Evolutionary conservation across 2,329 filamentous ascomycete species (phyloP).

Genomic region (Myriosclerotinia curreyana): DNA sequence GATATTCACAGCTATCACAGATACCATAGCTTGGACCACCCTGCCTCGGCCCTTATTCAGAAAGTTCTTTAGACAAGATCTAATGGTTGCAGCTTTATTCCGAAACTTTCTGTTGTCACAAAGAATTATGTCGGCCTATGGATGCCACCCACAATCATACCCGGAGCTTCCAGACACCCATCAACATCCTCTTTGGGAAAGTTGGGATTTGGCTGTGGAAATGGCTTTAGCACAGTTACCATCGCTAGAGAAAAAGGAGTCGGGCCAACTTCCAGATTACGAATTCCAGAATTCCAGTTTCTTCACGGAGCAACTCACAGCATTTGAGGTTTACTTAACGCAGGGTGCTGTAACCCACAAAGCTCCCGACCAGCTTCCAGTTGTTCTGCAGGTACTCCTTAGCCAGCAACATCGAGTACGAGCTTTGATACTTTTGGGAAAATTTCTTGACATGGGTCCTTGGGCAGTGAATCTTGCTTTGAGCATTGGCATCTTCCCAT

Average conservation of each 20-base stretch:
- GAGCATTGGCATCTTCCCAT: slow-evolving; percentile 97
- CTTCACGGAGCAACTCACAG: slow-evolving; percentile 94
- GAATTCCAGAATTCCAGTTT: slow-evolving; percentile 94
- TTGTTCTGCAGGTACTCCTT: slow-evolving; percentile 90
- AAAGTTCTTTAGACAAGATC: slow-evolving; percentile 93
- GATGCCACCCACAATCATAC: slow-evolving; percentile 90
- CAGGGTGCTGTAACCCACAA: slow-evolving; percentile 81
- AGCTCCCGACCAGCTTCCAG: slow-evolving; percentile 89
- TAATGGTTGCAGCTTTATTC: slow-evolving; percentile 98
- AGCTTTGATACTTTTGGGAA: slow-evolving; percentile 85
- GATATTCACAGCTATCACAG: slow-evolving; percentile 99
- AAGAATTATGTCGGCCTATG: slow-evolving; percentile 92
- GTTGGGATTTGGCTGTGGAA: slow-evolving; percentile 96
- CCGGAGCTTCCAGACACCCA: slow-evolving; percentile 92
- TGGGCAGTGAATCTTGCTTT: slow-evolving; percentile 98
- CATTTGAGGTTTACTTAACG: slow-evolving; percentile 91
- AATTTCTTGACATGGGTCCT: slow-evolving; percentile 90
- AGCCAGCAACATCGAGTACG: slow-evolving; percentile 92
- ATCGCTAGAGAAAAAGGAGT: slow-evolving; percentile 75
- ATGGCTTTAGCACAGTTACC: slow-evolving; percentile 89
- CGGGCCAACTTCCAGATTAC: slow-evolving; percentile 61
- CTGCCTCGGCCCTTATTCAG: slow-evolving; percentile 87
- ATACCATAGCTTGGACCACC: slow-evolving; percentile 98
- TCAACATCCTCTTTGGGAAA: slow-evolving; percentile 92
- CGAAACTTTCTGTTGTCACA: slow-evolving; percentile 94